A percentile compares a stretch with the other conserved stretches of the same genome.
These are phyloP conservation scores for Choiromyces venosus DNA, from an alignment of 495 filamentous ascomycete species.

Conservation along the genomic window DNA sequence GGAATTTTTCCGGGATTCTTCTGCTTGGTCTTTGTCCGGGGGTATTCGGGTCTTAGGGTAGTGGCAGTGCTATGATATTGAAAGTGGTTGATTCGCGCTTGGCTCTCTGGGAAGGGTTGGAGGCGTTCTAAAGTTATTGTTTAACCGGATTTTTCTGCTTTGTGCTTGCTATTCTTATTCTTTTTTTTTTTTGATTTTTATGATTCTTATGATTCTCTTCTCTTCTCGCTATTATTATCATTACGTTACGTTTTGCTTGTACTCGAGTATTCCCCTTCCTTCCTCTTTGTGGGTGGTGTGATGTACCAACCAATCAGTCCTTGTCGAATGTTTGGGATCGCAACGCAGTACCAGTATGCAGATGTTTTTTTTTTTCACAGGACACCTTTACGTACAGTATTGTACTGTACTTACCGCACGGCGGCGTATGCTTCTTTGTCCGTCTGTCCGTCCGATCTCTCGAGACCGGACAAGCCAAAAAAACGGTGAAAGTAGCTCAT, in stretches of 20 bases:
- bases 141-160: conserved; percentile 2
- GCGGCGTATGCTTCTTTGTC: not conserved
- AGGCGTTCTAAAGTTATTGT: conserved; percentile 10
- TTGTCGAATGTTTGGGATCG: not conserved
- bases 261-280: not conserved
- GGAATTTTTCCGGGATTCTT: not conserved
- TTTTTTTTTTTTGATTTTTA: conserved; percentile 7
- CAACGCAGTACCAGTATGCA: too few species aligned
- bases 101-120: conserved; percentile 19
- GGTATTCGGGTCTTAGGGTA: not conserved
- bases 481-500: conserved; percentile 1
- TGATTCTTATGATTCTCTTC: conserved; percentile 17
- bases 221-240: conserved; percentile 4
- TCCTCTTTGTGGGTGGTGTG: not conserved
- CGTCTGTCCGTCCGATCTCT: too few species aligned
- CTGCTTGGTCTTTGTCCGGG: not conserved
- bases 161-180: conserved; percentile 10
- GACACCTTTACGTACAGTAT: too few species aligned
- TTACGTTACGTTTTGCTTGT: conserved; percentile 10
- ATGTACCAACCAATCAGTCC: conserved; percentile 14
- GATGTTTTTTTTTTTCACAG: not conserved
- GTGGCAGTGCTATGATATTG: conserved; percentile 7
- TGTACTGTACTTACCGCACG: too few species aligned
- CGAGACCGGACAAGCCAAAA: not conserved
- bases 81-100: conserved; percentile 14